These are phyloP conservation scores for Cordyceps javanica DNA, from an alignment of 2,329 filamentous ascomycete species.

Conservation along the genomic window DNA sequence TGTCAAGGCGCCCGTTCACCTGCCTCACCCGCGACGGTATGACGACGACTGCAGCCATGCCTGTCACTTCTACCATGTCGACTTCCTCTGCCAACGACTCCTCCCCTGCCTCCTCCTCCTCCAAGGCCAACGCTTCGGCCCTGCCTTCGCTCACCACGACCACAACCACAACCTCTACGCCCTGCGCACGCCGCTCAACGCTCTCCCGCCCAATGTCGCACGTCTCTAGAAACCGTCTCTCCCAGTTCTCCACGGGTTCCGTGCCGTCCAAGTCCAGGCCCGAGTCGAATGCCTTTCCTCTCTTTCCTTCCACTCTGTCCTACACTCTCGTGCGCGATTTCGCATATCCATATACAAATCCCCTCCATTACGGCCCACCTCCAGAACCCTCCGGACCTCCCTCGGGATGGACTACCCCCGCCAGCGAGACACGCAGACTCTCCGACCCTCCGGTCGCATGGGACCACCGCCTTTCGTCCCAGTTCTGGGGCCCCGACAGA, in stretches of 20 bases:
- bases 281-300: constrained; percentile 72
- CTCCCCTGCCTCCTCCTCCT: constrained; percentile 36
- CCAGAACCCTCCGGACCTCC: constrained; percentile 63
- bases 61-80: constrained; percentile 48
- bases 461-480: constrained; percentile 62
- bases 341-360: constrained; percentile 77
- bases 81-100: constrained; percentile 45
- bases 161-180: no score
- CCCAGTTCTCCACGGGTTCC: constrained; percentile 73
- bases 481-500: constrained; percentile 46
- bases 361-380: constrained; percentile 89
- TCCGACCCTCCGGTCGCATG: constrained; percentile 74
- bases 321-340: constrained; percentile 96
- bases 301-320: constrained; percentile 76
- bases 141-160: constrained; percentile 50
- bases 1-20: constrained; percentile 10
- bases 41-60: constrained; percentile 47
- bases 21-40: constrained; percentile 18
- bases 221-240: constrained; percentile 73
- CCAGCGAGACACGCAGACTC: constrained; percentile 71
- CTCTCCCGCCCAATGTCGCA: constrained; percentile 64
- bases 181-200: constrained; percentile 52
- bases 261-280: constrained; percentile 67
- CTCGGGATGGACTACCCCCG: constrained; percentile 78
- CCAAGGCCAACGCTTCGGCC: constrained; percentile 47